Conservation (phyloP, 495 filamentous ascomycete species). For the Xylaria longipes region DNA sequence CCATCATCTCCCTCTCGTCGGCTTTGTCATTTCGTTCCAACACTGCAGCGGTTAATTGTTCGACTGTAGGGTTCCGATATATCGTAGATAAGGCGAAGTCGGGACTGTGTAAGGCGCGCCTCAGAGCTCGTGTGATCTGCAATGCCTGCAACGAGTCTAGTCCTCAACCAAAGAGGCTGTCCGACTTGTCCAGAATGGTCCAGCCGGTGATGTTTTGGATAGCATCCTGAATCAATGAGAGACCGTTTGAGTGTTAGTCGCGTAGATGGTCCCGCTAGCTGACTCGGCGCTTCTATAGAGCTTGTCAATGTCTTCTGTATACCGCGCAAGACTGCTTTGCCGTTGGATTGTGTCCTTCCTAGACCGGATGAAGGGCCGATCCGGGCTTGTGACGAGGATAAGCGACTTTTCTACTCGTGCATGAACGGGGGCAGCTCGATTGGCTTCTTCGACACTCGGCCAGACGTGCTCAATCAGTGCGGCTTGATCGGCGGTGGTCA, state of each 20-base stretch:
- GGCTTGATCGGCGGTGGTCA: neutral
- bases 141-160: slow-evolving; percentile 2
- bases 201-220: neutral
- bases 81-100: neutral
- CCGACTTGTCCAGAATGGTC: neutral
- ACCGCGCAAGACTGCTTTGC: neutral
- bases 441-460: neutral
- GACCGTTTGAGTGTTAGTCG: neutral
- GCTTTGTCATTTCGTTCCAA: neutral
- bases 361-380: neutral
- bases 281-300: neutral
- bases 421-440: neutral
- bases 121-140: neutral
- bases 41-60: neutral
- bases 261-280: neutral
- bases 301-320: neutral
- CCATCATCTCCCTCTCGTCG: neutral
- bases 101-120: neutral
- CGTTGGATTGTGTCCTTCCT: neutral
- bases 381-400: neutral
- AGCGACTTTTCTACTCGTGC: neutral
- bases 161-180: neutral
- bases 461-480: neutral
- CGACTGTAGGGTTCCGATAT: neutral
- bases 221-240: neutral